Evolutionary conservation across 1,284 basidiomycete genomes (phyloP).

Genomic region (Fomitopsis pinicola): DNA sequence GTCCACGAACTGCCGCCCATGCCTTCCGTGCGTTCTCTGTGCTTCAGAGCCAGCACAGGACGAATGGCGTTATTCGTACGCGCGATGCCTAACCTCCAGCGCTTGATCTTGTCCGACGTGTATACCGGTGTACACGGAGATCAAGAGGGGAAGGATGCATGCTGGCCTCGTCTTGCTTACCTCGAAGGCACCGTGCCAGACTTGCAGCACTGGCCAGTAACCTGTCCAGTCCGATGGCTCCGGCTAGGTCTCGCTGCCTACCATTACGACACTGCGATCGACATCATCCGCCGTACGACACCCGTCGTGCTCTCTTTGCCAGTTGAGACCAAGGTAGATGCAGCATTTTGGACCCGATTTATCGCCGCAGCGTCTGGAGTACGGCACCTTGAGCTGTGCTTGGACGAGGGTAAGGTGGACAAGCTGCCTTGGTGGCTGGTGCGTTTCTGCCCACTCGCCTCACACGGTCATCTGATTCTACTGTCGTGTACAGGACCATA

Average conservation of each 20-base stretch:
- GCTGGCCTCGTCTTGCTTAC: constrained; percentile 4
- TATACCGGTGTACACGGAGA: constrained; percentile 1
- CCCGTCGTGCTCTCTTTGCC: constrained; percentile 6
- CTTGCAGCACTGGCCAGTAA: constrained; percentile 4
- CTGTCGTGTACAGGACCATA: neutral
- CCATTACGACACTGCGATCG: constrained; percentile 6
- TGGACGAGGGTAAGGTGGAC: constrained; percentile 5
- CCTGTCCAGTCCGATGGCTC: constrained; percentile 7
- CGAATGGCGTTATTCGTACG: constrained; percentile 7
- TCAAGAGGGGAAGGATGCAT: neutral
- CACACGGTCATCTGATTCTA: neutral
- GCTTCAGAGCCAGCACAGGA: constrained; percentile 2
- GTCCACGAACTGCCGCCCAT: constrained; percentile 5
- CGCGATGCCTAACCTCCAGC: constrained; percentile 6
- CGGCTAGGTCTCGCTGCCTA: constrained; percentile 6
- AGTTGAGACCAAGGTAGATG: constrained; percentile 6
- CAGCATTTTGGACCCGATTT: constrained; percentile 3
- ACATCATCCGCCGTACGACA: neutral
- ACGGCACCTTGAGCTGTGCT: constrained; percentile 6
- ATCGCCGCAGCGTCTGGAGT: neutral
- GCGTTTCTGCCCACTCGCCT: neutral
- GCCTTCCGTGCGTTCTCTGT: constrained; percentile 6
- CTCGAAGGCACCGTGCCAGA: constrained; percentile 6
- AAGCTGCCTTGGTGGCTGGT: constrained; percentile 6
- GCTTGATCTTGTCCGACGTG: constrained; percentile 1